Base-by-base conservation (phyloP, 108 stramenopile species). In the Mayamaea pseudoterrestris region DNA sequence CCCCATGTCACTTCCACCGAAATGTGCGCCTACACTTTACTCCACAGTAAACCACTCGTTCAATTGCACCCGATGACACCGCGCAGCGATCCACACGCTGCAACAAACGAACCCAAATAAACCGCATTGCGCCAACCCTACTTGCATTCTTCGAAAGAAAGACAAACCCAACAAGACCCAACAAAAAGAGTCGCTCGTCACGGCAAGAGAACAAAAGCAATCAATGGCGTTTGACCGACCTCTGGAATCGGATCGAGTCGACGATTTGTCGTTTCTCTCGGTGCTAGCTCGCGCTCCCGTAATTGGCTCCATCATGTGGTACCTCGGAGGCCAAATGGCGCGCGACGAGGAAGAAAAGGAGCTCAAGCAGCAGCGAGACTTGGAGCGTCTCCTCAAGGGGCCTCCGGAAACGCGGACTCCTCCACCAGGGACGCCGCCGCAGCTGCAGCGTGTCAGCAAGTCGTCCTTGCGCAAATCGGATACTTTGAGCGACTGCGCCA, bases 151-250 rank as follows among this genome's bases (percentile, higher is more conserved):
- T n/a, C n/a, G n/a, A n/a, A n/a, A n/a, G n/a, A n/a, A n/a, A n/a
- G n/a, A n/a, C n/a, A n/a, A n/a, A n/a, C n/a, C n/a, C n/a, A n/a
- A n/a, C n/a, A n/a, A n/a, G n/a, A n/a, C n/a, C n/a, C n/a, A n/a
- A n/a, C n/a, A n/a, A n/a, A n/a, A n/a, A n/a, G n/a, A n/a, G n/a
- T n/a, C n/a, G n/a, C n/a, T n/a, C n/a, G n/a, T n/a, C n/a, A n/a
- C n/a, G n/a, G n/a, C n/a, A n/a, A n/a, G n/a, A n/a, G n/a, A n/a
- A n/a, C n/a, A n/a, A n/a, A n/a, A n/a, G n/a, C n/a, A n/a, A n/a
- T n/a, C 29, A 13, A 88, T 88, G 85, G 85, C 85, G 20, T 88
- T 88, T 59, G 78, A 88, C 22, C 76, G 65, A 44, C 75, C 53
- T 22, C 53, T 88, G 16, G 78, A 83, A 58, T 75, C 81, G 0